A percentile compares a stretch with the other conserved stretches of the same genome.
Conservation (phyloP, 352 stramenopile species). For the Peronospora farinosa region DNA sequence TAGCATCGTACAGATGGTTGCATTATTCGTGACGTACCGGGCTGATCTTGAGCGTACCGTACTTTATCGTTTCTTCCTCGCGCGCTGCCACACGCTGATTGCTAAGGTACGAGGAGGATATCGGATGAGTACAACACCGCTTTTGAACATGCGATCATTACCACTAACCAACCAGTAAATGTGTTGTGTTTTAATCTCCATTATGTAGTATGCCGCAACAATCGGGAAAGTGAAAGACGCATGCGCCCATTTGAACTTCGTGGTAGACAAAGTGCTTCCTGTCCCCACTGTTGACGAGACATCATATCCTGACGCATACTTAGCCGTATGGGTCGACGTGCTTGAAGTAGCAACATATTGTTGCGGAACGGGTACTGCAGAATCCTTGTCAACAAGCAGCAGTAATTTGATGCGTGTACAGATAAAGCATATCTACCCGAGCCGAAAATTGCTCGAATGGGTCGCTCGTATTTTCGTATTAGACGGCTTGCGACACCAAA, state of each 20-base stretch:
- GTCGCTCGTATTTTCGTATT: constrained; percentile 37
- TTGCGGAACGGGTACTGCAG: constrained; percentile 25
- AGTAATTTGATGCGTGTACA: background rate
- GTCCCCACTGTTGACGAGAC: constrained; percentile 14
- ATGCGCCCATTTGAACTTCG: constrained; percentile 46
- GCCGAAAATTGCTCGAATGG: constrained; percentile 45
- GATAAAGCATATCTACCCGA: constrained; percentile 50
- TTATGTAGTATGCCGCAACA: constrained; percentile 45
- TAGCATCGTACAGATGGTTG: constrained; percentile 49
- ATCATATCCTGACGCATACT: constrained; percentile 44
- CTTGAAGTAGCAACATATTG: constrained; percentile 52
- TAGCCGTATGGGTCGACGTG: constrained; percentile 51
- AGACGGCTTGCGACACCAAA: constrained; percentile 34
- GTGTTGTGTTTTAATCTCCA: background rate
- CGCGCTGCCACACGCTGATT: constrained; percentile 50
- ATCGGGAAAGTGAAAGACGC: constrained; percentile 50
- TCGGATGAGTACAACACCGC: background rate
- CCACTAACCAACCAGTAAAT: background rate
- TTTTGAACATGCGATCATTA: background rate
- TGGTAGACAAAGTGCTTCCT: constrained; percentile 48
- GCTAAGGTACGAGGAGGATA: constrained; percentile 41
- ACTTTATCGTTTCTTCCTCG: constrained; percentile 48
- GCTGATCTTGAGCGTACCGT: constrained; percentile 36
- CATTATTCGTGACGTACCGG: constrained; percentile 52
- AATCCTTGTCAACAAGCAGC: constrained; percentile 1